Percentiles rank a stretch among this genome's conserved stretches.
These are phyloP conservation scores for Piper betle DNA, from an alignment of 164 flowering plant genomes.

Conservation along the genomic window DNA sequence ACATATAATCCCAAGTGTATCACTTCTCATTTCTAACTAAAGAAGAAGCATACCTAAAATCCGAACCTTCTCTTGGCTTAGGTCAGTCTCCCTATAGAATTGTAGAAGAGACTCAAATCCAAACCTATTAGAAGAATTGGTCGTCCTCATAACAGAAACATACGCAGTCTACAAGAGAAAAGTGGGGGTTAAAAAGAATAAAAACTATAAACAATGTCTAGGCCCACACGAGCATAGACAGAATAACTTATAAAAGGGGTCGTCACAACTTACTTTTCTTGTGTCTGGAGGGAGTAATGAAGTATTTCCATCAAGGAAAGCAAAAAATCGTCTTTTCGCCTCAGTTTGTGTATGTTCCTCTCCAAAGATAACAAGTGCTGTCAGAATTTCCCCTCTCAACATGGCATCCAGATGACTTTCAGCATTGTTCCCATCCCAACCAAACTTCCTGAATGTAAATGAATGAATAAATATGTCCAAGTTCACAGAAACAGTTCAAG, in stretches of 20 bases:
- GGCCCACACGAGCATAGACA: not conserved
- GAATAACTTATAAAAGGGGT: not conserved
- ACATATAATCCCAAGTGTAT: too few species aligned
- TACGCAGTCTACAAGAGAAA: conserved; percentile 65
- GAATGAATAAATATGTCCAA: too few species aligned
- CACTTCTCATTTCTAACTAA: too few species aligned
- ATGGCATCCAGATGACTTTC: too few species aligned
- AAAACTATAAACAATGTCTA: not conserved
- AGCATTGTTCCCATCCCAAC: too few species aligned
- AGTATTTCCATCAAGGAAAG: conserved; percentile 22
- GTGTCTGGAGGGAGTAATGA: conserved; percentile 73
- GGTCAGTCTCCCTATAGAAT: conserved; percentile 77
- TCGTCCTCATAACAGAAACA: conserved; percentile 67
- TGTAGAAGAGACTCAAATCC: conserved; percentile 69
- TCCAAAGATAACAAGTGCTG: too few species aligned
- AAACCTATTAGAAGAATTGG: conserved; percentile 45
- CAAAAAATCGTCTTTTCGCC: too few species aligned
- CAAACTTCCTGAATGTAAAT: too few species aligned
- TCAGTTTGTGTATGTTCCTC: too few species aligned
- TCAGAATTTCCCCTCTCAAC: too few species aligned
- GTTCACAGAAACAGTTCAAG: too few species aligned
- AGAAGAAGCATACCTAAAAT: conserved; percentile 31
- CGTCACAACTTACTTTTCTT: conserved; percentile 51
- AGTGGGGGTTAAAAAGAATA: conserved; percentile 3
- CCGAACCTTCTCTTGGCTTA: conserved; percentile 82